Evolutionary conservation across 352 stramenopile species (phyloP).

Genomic region (Phytophthora vignae): DNA sequence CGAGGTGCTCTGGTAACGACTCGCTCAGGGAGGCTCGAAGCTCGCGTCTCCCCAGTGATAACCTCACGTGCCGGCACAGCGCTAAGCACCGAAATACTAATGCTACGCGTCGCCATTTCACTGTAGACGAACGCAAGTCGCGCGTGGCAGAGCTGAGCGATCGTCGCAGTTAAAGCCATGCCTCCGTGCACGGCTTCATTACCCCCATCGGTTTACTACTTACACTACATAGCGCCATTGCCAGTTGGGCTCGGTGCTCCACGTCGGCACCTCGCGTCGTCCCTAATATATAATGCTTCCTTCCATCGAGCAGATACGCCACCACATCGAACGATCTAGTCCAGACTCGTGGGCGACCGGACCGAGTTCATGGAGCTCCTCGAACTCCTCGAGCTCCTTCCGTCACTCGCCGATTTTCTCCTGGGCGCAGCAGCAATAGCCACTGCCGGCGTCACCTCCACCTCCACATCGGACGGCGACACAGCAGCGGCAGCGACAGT

Average conservation of each 20-base stretch:
- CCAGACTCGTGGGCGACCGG: slow-evolving; percentile 19
- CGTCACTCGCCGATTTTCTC: slow-evolving; percentile 34
- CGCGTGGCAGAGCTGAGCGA: not conserved
- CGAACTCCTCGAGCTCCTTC: slow-evolving; percentile 26
- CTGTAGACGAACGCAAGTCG: not conserved
- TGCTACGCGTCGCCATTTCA: not conserved
- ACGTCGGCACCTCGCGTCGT: slow-evolving; percentile 4
- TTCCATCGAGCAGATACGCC: slow-evolving; percentile 21
- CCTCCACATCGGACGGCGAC: slow-evolving; percentile 11
- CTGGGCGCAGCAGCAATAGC: slow-evolving; percentile 15
- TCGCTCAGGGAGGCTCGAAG: too few relatives aligned
- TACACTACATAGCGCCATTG: slow-evolving; percentile 13
- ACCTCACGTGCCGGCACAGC: too few relatives aligned
- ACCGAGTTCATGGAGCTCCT: slow-evolving; percentile 32
- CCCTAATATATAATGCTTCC: slow-evolving; percentile 25
- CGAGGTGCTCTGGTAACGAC: too few relatives aligned
- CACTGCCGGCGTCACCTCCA: slow-evolving; percentile 26
- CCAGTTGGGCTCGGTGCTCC: slow-evolving; percentile 7
- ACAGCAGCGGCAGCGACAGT: slow-evolving; percentile 1
- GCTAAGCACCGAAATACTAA: too few relatives aligned
- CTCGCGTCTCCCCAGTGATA: too few relatives aligned
- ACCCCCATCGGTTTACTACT: slow-evolving; percentile 5
- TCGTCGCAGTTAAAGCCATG: slow-evolving; percentile 8
- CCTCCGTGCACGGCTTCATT: slow-evolving; percentile 13
- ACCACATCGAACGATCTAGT: slow-evolving; percentile 11